Base-by-base conservation (phyloP, 495 filamentous ascomycete genomes). In the Penicillium nucicola region DNA sequence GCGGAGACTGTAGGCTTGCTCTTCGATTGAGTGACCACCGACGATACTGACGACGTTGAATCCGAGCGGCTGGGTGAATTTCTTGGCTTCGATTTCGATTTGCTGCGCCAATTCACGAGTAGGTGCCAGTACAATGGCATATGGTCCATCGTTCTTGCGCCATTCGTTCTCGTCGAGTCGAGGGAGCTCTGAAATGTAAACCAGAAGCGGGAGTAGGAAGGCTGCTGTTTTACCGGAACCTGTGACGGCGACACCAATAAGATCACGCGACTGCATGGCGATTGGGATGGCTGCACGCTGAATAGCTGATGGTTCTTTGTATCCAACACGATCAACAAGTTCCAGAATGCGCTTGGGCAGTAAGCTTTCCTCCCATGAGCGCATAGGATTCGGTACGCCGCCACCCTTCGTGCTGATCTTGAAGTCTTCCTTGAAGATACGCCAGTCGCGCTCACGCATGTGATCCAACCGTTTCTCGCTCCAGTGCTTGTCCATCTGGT, bases 381-480 rank as follows among this genome's bases (percentile, higher is more conserved):
- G 90, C 93, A 97, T 97, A 2, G 93, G 93, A 53, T 96, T 91
- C 1, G 93, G 93, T 37, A 99, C 92, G 12, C 81, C 80, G 30
- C 93, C 93, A 50, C 86, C 86, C 68, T 96, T 96, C 14, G 91
- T 97, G 32, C 81, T 77, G 68, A 99, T 99, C 60, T 96, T 95
- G 76, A 96, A 97, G 64, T 99, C 93, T 71, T 97, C 95, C 74
- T 97, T 97, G 80, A 99, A 96, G 57, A 99, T 97, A 63, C 93
- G 88, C 95, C 95, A 99, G 66, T 99, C 93, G 61, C 93, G 79
- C 75, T 97, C 92, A 55, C 90, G 89, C 93, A 99, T 99, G 58
- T 93, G 87, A 13, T 93, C 89, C 58, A 99, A 69, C 51, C 78
- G 85, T 82, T 99, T 99, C 70, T 97, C 91, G 39, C 89, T 95